Evolutionary conservation across 2,329 filamentous ascomycete species (phyloP).

Genomic region (Allantophomopsis lycopodina): DNA sequence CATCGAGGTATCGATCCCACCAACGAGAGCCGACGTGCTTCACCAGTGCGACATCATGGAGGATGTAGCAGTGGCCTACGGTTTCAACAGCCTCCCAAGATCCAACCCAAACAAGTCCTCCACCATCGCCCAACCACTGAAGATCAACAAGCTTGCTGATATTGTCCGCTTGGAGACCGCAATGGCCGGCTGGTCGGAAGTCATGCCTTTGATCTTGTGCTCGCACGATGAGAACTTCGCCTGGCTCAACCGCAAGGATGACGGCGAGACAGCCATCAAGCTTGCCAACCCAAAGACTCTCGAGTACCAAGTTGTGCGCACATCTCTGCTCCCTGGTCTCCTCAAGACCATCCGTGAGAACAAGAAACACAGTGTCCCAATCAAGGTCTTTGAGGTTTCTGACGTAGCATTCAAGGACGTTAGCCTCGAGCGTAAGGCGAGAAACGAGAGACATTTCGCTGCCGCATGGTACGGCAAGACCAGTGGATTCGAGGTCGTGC

Average conservation of each 20-base stretch:
- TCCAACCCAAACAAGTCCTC: conserved; percentile 75
- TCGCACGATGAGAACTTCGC: conserved; percentile 97
- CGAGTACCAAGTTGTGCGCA: conserved; percentile 89
- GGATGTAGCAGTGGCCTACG: conserved; percentile 90
- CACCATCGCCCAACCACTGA: conserved; percentile 73
- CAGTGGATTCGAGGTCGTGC: conserved; percentile 88
- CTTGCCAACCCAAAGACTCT: conserved; percentile 87
- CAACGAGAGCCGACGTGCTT: conserved; percentile 85
- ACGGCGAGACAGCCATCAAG: conserved; percentile 68
- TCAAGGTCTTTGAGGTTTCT: conserved; percentile 84
- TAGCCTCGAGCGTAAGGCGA: conserved; percentile 65
- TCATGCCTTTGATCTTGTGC: conserved; percentile 91
- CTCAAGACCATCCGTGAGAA: conserved; percentile 92
- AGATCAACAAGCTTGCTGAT: conserved; percentile 89
- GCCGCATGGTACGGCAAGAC: conserved; percentile 91
- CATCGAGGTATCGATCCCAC: conserved; percentile 70
- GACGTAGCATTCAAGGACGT: conserved; percentile 89
- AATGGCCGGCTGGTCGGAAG: conserved; percentile 92
- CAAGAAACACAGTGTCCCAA: conserved; percentile 74
- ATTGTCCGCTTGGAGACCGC: conserved; percentile 81
- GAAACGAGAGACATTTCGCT: conserved; percentile 93
- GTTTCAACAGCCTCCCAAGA: conserved; percentile 90
- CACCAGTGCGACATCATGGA: conserved; percentile 99
- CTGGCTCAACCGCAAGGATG: conserved; percentile 83
- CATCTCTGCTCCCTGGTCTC: conserved; percentile 71